A percentile compares a stretch with the other conserved stretches of the same genome.
Evolutionary conservation across 495 filamentous ascomycete genomes (phyloP).

Genomic region (Aspergillus bridgeri): DNA sequence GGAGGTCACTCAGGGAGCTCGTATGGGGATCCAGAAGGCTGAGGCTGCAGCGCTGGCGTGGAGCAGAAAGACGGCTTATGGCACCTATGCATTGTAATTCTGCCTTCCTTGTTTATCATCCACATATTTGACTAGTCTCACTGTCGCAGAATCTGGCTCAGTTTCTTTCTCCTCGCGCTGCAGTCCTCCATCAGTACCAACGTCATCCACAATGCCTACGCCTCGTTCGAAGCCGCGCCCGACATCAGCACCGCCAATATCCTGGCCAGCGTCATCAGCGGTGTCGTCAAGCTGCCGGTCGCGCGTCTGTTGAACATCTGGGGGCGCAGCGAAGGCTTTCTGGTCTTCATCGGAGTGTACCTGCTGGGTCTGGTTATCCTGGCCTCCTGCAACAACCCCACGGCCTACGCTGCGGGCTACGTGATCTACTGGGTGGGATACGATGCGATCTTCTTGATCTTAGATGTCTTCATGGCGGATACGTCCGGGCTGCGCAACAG

Average conservation of each 20-base stretch:
- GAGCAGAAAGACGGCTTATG: slow-evolving; percentile 29
- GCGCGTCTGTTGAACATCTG: slow-evolving; percentile 67
- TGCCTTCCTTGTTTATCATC: background rate
- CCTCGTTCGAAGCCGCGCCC: slow-evolving; percentile 33
- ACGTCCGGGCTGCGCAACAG: slow-evolving; percentile 60
- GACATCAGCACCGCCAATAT: slow-evolving; percentile 37
- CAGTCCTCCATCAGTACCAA: slow-evolving; percentile 34
- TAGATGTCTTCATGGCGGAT: slow-evolving; percentile 63
- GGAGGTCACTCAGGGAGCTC: slow-evolving; percentile 24
- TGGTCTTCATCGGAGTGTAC: slow-evolving; percentile 34
- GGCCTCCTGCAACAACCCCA: slow-evolving; percentile 42
- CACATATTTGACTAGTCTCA: slow-evolving; percentile 17
- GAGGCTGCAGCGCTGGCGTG: slow-evolving; percentile 45
- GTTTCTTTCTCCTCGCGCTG: slow-evolving; percentile 42
- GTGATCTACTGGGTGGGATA: slow-evolving; percentile 57
- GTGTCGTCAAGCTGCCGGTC: slow-evolving; percentile 62
- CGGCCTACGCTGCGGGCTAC: slow-evolving; percentile 47
- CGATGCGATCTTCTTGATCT: slow-evolving; percentile 53
- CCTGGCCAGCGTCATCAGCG: slow-evolving; percentile 54
- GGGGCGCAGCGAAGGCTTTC: slow-evolving; percentile 56
- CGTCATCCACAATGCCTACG: slow-evolving; percentile 37
- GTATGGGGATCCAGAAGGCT: slow-evolving; percentile 37
- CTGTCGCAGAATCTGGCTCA: slow-evolving; percentile 37
- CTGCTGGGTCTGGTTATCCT: slow-evolving; percentile 46
- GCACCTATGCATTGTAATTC: slow-evolving; percentile 39